A percentile compares a stretch with the other conserved stretches of the same genome.
phyloP scores from a whole-genome alignment of 768 basidiomycete genomes.

The Tulasnella sp. region DNA sequence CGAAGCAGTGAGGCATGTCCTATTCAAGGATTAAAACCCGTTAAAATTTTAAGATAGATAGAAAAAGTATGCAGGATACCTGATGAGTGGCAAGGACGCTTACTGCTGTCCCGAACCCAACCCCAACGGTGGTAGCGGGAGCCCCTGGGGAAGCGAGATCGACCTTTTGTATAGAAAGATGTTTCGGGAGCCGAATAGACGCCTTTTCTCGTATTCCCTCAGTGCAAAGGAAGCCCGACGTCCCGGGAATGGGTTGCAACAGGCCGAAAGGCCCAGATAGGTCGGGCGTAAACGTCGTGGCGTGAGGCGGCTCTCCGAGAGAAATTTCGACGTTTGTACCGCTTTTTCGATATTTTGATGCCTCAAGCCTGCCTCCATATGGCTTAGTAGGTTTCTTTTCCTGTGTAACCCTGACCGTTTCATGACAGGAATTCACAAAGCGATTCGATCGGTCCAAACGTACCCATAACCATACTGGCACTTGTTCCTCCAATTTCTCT shows the following conservation, averaged over 20 bases:
- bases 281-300: neutral
- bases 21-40: neutral
- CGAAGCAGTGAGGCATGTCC: slow-evolving; percentile 13
- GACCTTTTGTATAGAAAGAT: neutral
- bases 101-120: slow-evolving; percentile 4
- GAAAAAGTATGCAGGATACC: neutral
- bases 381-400: neutral
- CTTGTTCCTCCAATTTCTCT: neutral
- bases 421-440: neutral
- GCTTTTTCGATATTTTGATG: neutral
- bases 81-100: slow-evolving; percentile 3
- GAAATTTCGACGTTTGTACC: slow-evolving; percentile 11
- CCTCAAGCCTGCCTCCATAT: neutral
- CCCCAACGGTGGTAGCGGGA: neutral
- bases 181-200: neutral
- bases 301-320: neutral
- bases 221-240: neutral
- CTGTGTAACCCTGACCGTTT: neutral
- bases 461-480: neutral
- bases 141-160: slow-evolving; percentile 5
- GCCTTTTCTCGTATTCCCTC: neutral
- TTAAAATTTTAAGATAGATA: neutral
- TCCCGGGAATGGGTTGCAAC: neutral
- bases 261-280: neutral
- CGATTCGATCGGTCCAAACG: neutral